Base-by-base conservation (phyloP, 768 basidiomycete genomes). In the Amanita molliuscula region DNA sequence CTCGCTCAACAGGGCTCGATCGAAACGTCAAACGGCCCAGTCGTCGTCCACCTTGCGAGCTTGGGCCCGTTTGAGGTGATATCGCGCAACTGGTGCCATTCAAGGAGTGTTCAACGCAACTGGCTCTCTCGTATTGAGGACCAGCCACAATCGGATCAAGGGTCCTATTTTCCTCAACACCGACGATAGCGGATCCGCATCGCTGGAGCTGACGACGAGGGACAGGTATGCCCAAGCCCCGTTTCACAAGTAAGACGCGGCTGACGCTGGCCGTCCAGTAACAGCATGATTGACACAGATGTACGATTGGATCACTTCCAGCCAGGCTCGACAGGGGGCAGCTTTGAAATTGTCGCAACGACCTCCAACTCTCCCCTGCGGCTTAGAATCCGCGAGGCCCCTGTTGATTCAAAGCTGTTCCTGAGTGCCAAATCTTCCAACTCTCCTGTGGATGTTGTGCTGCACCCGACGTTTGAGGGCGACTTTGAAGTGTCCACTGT, bases 81-180 rank as follows among this genome's bases (percentile, higher is more conserved):
- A 8, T 71, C 71, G 11, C 54, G 66, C 5, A 79, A 77, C n/a
- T 44, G 69, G 68, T n/a, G 57, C 54, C 6, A 76, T 83, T 29
- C 52, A 53, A 2, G 81, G 81, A 8, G 56, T 54, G 28, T 79
- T 76, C 63, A 67, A 68, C 18, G 57, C 62, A 7, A 61, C 66
- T 0, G 53, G 55, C 0, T 58, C 58, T 18, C 59, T 71, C 13
- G 51, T 37, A 3, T 52, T 72, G n/a, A n/a, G 54, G 10, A 71
- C 72, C n/a, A 54, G 65, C 18, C 78, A 79, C 53, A 65, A 65
- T 1, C 60, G 44, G 2, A 69, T 83, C 47, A 47, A 63, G 3
- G 64, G 66, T 0, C 57, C 60, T 15, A 70, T 79, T 21, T 65
- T 60, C 25, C 53, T 81, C 38, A 51, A 59, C 53, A 65, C 54